Evolutionary conservation across 2,329 filamentous ascomycete genomes (phyloP).

Genomic region (Pseudopyricularia javanii): DNA sequence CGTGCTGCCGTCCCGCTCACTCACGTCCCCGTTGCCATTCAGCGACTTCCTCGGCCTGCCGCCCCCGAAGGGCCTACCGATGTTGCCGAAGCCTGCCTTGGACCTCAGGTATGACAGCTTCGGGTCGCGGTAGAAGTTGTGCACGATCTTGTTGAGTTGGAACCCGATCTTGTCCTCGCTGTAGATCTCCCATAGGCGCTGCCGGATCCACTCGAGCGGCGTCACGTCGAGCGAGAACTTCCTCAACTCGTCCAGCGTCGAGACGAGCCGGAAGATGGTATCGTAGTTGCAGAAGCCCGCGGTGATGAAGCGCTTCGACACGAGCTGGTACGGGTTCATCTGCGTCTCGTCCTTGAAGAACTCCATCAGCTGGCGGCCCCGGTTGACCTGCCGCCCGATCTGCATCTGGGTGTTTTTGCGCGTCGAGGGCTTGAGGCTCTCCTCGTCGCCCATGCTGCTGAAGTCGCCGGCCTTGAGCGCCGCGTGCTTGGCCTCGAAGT

Average conservation of each 20-base stretch:
- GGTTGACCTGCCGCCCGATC: slow-evolving; percentile 42
- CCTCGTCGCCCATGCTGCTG: background rate
- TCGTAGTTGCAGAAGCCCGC: slow-evolving; percentile 37
- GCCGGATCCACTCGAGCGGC: slow-evolving; percentile 44
- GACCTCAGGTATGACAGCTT: slow-evolving; percentile 35
- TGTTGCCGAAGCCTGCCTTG: slow-evolving; percentile 44
- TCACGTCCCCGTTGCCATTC: background rate
- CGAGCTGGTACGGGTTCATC: slow-evolving; percentile 45
- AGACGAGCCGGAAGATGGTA: slow-evolving; percentile 41
- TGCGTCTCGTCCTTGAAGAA: slow-evolving; percentile 28
- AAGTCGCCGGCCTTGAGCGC: background rate
- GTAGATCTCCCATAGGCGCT: slow-evolving; percentile 39
- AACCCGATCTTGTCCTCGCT: slow-evolving; percentile 30
- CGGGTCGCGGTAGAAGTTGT: slow-evolving; percentile 43
- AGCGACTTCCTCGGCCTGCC: slow-evolving; percentile 10
- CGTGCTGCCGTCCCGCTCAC: background rate
- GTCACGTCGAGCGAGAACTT: slow-evolving; percentile 40
- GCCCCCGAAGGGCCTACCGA: slow-evolving; percentile 36
- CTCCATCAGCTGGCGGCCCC: slow-evolving; percentile 37
- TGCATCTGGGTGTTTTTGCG: slow-evolving; percentile 35
- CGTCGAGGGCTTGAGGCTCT: slow-evolving; percentile 12
- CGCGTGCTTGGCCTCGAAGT: slow-evolving; percentile 33
- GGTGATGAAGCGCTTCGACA: slow-evolving; percentile 37
- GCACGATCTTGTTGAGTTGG: slow-evolving; percentile 35
- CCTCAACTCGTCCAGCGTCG: slow-evolving; percentile 38